Evolutionary conservation across 2,329 filamentous ascomycete genomes (phyloP), one percentile per base, ranked within the genome.

Genomic region (Xylariaceae sp.): DNA sequence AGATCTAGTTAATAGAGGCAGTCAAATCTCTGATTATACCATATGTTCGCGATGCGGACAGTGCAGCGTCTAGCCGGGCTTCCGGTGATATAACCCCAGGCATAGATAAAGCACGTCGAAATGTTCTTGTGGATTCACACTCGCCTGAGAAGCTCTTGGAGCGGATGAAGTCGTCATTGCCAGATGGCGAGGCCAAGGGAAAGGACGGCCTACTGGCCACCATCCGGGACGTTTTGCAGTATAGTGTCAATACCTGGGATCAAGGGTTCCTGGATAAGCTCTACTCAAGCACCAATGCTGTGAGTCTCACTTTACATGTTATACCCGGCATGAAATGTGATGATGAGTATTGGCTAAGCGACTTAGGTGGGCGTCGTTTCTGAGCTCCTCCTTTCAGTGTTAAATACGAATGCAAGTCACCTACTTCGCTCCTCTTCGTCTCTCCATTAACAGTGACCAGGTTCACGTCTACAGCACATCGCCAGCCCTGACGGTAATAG

Each of bases 191-290:
- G 30, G 82, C 78, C 7, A 69, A 68, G 47, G 85, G 83, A 1
- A 85, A 85, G 53, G 78, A 86, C 33, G 91, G 90, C 0, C 68
- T 96, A 24, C 68, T 95, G 19, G 73, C 80, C 26, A 79, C 79
- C 3, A 75, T 95, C 34, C 70, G 81, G 51, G 77, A 81, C 45
- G 73, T 96, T 16, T 72, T 97, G 32, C 74, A 79, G 49, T 89
- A 94, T 64, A 93, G 86, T 57, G 91, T 97, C 59, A 98, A 98
- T 67, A 96, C 91, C n/a, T 97, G 90, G 87, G 87, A 95, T 58
- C 90, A 95, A 65, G 91, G 91, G 9, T 98, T 97, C 65, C 68
- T 97, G 58, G 90, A 96, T 67, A 97, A 98, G 68, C 73, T 97
- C 15, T 97, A 96, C 64, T 81, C 86, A n/a, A 85, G 84, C 50